phyloP scores from a whole-genome alignment of 176 grass and related monocot genomes.

The Echinochloa phyllopogon region DNA sequence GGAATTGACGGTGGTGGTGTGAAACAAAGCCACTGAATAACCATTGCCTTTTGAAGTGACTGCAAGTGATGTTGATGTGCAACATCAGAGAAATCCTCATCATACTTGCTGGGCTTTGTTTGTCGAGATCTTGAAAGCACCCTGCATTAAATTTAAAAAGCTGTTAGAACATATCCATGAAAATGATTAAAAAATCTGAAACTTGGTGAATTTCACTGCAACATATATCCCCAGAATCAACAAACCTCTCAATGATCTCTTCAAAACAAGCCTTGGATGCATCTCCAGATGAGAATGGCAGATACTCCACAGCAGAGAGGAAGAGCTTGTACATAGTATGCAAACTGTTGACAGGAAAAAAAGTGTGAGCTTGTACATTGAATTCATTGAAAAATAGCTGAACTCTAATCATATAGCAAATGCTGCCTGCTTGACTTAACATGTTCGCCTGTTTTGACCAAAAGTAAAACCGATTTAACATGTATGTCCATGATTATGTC shows the following conservation, averaged over 20 bases:
- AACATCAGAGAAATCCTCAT: conserved; percentile 69
- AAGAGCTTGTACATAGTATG: conserved; percentile 94
- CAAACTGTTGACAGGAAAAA: conserved; percentile 53
- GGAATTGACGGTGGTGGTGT: conserved; percentile 83
- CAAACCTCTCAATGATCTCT: conserved; percentile 95
- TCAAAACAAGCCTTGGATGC: conserved; percentile 78
- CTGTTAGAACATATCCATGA: conserved; percentile 6
- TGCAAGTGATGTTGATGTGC: conserved; percentile 77
- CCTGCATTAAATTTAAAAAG: conserved; percentile 46
- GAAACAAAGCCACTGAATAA: conserved; percentile 97
- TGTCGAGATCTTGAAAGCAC: conserved; percentile 91
- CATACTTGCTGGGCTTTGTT: conserved; percentile 61
- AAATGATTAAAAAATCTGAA: conserved; percentile 21
- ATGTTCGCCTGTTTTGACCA: too few relatives aligned
- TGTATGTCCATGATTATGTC: conserved; percentile 17
- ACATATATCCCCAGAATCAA: conserved; percentile 33
- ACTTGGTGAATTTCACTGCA: neutral
- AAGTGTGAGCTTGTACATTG: conserved; percentile 12
- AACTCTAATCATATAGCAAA: neutral
- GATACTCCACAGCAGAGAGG: conserved; percentile 86
- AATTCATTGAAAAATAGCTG: conserved; percentile 4
- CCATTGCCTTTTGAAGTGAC: conserved; percentile 95
- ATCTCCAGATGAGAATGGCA: conserved; percentile 80
- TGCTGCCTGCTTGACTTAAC: neutral
- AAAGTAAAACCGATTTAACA: neutral